Evolutionary conservation across 208 protist species (phyloP).

Genomic region (Trypanosomatidae sp.): DNA sequence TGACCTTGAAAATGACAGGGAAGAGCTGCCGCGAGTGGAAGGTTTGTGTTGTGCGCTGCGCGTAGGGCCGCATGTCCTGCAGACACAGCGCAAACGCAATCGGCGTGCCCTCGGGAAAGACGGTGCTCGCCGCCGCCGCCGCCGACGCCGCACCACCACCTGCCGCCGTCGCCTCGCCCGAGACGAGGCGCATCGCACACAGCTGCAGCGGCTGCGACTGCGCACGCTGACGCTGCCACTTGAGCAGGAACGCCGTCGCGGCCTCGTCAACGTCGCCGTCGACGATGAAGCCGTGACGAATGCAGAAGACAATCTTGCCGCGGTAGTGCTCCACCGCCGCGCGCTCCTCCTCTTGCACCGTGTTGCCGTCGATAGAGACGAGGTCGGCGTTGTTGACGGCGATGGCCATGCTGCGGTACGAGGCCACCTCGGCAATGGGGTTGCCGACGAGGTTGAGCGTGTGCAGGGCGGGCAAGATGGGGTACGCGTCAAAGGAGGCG

Average conservation of each 20-base stretch:
- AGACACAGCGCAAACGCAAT: slow-evolving; percentile 79
- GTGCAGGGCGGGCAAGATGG: slow-evolving; percentile 73
- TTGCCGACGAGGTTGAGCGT: slow-evolving; percentile 88
- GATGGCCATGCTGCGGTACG: slow-evolving; percentile 88
- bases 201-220: slow-evolving; percentile 66
- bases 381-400: slow-evolving; percentile 65
- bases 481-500: slow-evolving; percentile 76
- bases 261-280: slow-evolving; percentile 75
- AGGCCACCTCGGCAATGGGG: slow-evolving; percentile 69
- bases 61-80: slow-evolving; percentile 79
- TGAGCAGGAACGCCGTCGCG: slow-evolving; percentile 75
- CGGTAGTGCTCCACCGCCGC: slow-evolving; percentile 76
- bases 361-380: slow-evolving; percentile 79
- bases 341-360: slow-evolving; percentile 76
- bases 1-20: slow-evolving; percentile 83
- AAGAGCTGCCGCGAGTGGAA: slow-evolving; percentile 81
- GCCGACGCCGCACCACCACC: slow-evolving; percentile 39
- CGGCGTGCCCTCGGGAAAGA: slow-evolving; percentile 67
- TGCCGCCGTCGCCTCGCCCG: slow-evolving; percentile 18
- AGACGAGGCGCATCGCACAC: slow-evolving; percentile 60
- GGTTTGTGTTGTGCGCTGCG: slow-evolving; percentile 60
- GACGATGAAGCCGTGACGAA: slow-evolving; percentile 82
- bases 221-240: slow-evolving; percentile 59
- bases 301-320: slow-evolving; percentile 84
- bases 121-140: slow-evolving; percentile 17